These are phyloP conservation scores for Sphagnum contortum DNA, from an alignment of 225 moss, liverwort and hornwort genomes.

Conservation along the genomic window DNA sequence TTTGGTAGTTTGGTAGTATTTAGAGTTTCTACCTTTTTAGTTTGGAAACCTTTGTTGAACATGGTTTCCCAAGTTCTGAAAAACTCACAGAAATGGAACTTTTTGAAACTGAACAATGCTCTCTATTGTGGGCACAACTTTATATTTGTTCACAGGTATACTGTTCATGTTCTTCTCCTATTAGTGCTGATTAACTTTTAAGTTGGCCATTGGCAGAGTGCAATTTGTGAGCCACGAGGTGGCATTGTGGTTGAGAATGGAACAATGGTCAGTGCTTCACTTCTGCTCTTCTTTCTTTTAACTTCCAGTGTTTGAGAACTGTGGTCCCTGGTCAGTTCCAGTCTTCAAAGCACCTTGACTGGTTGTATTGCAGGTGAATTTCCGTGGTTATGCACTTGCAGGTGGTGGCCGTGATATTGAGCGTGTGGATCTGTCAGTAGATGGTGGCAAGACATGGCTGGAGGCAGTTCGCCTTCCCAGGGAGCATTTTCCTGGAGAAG, in stretches of 20 bases:
- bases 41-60: neutral
- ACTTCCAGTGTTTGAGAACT: neutral
- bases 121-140: too few species aligned
- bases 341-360: too few species aligned
- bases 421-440: constrained; percentile 26
- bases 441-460: constrained; percentile 21
- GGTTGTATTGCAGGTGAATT: constrained; percentile 20
- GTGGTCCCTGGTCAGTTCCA: too few species aligned
- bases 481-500: constrained; percentile 19
- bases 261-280: constrained; percentile 28
- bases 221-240: constrained; percentile 57
- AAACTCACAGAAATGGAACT: too few species aligned
- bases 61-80: neutral
- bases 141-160: too few species aligned
- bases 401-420: constrained; percentile 27
- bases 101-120: too few species aligned
- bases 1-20: neutral
- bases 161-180: too few species aligned
- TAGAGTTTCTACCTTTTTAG: neutral
- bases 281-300: neutral
- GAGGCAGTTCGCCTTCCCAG: constrained; percentile 18
- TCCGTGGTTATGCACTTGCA: constrained; percentile 31
- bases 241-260: constrained; percentile 37
- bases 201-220: constrained; percentile 27
- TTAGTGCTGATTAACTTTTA: too few species aligned